These are phyloP conservation scores for Fusarium clavum DNA, from an alignment of 2,329 filamentous ascomycete species.

Conservation along the genomic window DNA sequence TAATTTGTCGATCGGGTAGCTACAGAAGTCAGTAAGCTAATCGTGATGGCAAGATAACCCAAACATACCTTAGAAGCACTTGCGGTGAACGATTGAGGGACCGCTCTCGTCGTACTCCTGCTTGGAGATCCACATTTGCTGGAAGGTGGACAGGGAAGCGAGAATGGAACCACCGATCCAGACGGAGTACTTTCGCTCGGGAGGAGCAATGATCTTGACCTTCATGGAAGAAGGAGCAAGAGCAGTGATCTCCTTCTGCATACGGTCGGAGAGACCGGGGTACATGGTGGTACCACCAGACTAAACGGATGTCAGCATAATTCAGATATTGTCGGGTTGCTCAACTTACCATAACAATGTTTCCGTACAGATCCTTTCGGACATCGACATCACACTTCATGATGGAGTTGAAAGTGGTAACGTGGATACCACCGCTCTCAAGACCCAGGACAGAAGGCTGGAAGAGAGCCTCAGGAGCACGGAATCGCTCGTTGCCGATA, in stretches of 20 bases:
- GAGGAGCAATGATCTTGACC: slow-evolving; percentile 99
- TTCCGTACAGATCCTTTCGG: slow-evolving; percentile 99
- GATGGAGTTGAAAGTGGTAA: slow-evolving; percentile 99
- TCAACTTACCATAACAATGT: slow-evolving; percentile 98
- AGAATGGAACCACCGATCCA: slow-evolving; percentile 99
- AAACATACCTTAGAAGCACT: slow-evolving; percentile 95
- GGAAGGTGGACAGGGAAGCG: slow-evolving; percentile 99
- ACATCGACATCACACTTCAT: slow-evolving; percentile 99
- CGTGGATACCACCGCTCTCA: slow-evolving; percentile 98
- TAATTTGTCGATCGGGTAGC: slow-evolving; percentile 49
- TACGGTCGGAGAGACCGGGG: slow-evolving; percentile 99
- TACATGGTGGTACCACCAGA: slow-evolving; percentile 99
- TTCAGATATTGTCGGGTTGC: neutral
- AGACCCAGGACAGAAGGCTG: slow-evolving; percentile 98
- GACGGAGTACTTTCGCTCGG: slow-evolving; percentile 99
- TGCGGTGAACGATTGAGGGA: slow-evolving; percentile 99
- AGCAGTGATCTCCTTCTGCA: slow-evolving; percentile 99
- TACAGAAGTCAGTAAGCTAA: slow-evolving; percentile 43
- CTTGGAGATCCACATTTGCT: slow-evolving; percentile 99
- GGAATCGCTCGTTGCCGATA: slow-evolving; percentile 99
- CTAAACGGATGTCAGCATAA: slow-evolving; percentile 62
- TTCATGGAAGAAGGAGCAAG: slow-evolving; percentile 99
- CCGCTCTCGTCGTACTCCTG: slow-evolving; percentile 99
- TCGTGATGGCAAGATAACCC: neutral
- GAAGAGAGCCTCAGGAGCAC: slow-evolving; percentile 99